Evolutionary conservation across 164 flowering plant genomes (phyloP), one percentile per base, ranked within the genome.

Genomic region (Cinnamomum chago): DNA sequence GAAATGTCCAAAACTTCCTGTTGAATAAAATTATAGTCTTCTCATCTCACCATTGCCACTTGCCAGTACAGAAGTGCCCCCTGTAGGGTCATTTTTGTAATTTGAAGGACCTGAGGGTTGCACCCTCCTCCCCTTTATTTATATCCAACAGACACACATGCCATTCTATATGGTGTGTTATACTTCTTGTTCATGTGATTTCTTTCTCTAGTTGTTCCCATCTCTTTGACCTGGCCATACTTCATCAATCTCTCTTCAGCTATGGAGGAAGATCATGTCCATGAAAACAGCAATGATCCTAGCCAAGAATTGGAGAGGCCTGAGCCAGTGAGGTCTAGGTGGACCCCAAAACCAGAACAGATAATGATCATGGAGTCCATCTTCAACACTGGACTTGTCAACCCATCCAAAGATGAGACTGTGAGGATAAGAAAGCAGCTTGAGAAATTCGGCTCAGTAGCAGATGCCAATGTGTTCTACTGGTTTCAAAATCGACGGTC

Each of bases 301-400:
- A 33, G 14, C 69, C 20, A 28, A 13, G 69, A 35, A 20, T 28
- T 20, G 2, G 69, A 67, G 47, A 67, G 69, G n/a, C 4, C 69
- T 17, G 87, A 87, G 73, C 88, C 93, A 15, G 94, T 90, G 9
- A 79, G 99, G 78, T 92, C 99, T 22, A 78, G 99, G 69, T 95
- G 99, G 99, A 93, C 90, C 5, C 99, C 99, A 0, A 95, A 92
- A 79, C 98, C 97, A 0, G 99, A 95, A 82, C 99, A 95, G 78
- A 93, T 95, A 79, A 85, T 92, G 17, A 95, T 95, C 30, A 88
- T 95, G 2, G 99, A 95, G 75, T 90, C 96, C 79, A 95, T 95
- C 86, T 95, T 93, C 89, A 93, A 93, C 83, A 92, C 98, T 73
- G 99, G 99, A 15, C 92, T 93, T 97, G 99, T 95, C 0, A 95